Conservation (phyloP, 106 monocot species). For the Triglochin maritima region DNA sequence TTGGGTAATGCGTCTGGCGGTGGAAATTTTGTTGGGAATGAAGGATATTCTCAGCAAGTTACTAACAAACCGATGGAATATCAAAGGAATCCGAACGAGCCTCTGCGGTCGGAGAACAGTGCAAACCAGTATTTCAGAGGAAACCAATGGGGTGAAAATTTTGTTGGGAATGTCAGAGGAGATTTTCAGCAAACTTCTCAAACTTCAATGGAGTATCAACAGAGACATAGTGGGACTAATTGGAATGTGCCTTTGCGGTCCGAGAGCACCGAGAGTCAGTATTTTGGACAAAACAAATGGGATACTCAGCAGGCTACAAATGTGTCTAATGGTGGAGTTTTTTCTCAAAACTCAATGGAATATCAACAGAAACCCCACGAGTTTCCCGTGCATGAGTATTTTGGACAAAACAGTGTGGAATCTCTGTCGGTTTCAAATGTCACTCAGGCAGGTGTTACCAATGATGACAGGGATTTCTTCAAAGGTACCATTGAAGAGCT, state of each 20-base stretch:
- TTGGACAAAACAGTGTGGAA: not conserved
- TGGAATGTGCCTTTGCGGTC: not conserved
- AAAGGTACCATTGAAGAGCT: slow-evolving; percentile 59
- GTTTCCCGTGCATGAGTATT: slow-evolving; percentile 3
- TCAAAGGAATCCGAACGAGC: not conserved
- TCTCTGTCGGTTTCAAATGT: not conserved
- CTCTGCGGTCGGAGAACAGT: not conserved
- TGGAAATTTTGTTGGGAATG: slow-evolving; percentile 1
- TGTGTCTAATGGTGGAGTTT: not conserved
- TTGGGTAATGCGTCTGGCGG: too few species aligned
- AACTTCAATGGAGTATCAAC: slow-evolving; percentile 8
- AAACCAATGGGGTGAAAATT: not conserved
- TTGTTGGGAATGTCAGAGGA: not conserved
- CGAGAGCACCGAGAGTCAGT: not conserved
- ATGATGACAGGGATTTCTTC: not conserved
- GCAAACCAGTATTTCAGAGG: not conserved
- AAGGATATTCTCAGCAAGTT: not conserved
- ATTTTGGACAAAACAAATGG: not conserved
- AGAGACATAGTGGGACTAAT: not conserved
- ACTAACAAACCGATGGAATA: not conserved
- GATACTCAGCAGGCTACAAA: not conserved
- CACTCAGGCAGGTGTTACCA: not conserved
- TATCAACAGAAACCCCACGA: not conserved
- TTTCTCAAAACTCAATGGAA: not conserved
- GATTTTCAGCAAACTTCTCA: not conserved